Base-by-base conservation (phyloP, 140 eudicot genomes). In the Artemisia princeps region DNA sequence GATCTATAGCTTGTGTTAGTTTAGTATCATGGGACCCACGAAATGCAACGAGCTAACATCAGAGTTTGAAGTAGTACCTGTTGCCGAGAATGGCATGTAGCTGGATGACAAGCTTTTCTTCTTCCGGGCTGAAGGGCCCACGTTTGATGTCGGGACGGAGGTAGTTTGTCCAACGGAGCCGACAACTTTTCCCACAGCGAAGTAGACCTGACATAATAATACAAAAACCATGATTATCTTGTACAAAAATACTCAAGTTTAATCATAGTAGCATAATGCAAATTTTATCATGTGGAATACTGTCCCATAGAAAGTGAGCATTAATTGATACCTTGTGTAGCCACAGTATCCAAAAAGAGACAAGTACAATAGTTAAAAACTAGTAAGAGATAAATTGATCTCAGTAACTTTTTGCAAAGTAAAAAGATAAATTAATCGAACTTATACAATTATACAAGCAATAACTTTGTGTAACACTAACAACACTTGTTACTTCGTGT, bases 131-230 rank as follows among this genome's bases (percentile, higher is more conserved):
- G 79, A 92, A 92, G 3, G 99, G 95, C 7, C 99, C 96, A 1
- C 99, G 96, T 70, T 88, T 92, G n/a, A 92, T 92, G 73, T 88
- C 96, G 6, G 99, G 99, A 67, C 96, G 76, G 2, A 92, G 96
- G 63, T 92, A 92, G 73, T 92, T 92, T 56, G 96, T 86, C 99
- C 99, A 92, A 12, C 99, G 82, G 12, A 92, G 90, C 8, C 99
- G 66, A 24, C 99, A 92, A 79, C 99, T 92, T 81, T 92, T 92
- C 46, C 98, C 99, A 63, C 99, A 92, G 13, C 99, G 95, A 57
- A 81, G 94, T 62, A 92, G 87, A 23, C 99, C 99, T 92, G 72
- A 13, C 24, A 69, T 7, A 56, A 52, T 24, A 20, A 33, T 12
- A 62, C 28, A 65, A 53, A 53, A 4, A 2, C 24, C 55, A 70